Conservation (phyloP, 768 basidiomycete genomes). For the Leccinum broughii region DNA sequence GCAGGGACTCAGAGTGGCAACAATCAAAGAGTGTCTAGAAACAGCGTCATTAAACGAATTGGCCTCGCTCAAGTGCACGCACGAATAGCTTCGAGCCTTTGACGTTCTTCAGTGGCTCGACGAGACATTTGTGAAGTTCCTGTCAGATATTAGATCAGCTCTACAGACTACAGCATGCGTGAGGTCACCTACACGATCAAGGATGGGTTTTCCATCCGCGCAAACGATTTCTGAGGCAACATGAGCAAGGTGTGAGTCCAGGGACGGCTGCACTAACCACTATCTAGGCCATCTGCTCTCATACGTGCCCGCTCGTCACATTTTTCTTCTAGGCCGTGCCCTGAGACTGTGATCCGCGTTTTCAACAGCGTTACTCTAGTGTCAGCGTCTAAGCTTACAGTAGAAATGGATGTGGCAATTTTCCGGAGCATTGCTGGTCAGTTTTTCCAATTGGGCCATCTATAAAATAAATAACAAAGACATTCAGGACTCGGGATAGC, state of each 20-base stretch:
- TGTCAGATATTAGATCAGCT: constrained; percentile 5
- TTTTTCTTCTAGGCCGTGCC: constrained; percentile 23
- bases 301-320: constrained; percentile 28
- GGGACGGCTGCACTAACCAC: constrained; percentile 35
- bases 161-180: not conserved
- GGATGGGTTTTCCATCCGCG: constrained; percentile 21
- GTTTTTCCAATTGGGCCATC: constrained; percentile 30
- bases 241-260: not conserved
- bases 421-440: constrained; percentile 43
- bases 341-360: not conserved
- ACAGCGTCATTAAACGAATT: not conserved
- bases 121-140: constrained; percentile 22
- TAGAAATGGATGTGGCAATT: constrained; percentile 56
- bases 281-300: constrained; percentile 51
- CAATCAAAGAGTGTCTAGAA: constrained; percentile 31
- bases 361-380: not conserved
- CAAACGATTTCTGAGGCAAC: constrained; percentile 20
- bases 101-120: constrained; percentile 18
- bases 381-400: constrained; percentile 37
- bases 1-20: constrained; percentile 30
- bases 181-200: constrained; percentile 21
- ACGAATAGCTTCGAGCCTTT: constrained; percentile 26
- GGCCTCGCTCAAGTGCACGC: not conserved
- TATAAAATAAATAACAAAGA: not conserved
- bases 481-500: not conserved